phyloP scores from a whole-genome alignment of 1,284 basidiomycete genomes.

The Caloboletus inedulis region DNA sequence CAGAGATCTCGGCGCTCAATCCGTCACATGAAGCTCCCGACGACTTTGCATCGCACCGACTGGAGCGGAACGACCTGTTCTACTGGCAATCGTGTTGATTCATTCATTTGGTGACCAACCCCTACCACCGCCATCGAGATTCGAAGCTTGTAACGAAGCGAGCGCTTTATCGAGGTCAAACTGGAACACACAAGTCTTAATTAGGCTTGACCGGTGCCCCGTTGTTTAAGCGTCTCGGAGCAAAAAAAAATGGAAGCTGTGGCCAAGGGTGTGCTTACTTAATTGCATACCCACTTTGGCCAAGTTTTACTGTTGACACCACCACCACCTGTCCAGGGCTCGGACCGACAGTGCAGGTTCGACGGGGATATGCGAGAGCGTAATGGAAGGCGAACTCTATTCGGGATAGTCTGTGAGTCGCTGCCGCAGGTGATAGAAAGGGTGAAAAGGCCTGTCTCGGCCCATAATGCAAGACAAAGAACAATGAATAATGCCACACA shows the following conservation, averaged over 20 bases:
- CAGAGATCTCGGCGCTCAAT: slow-evolving; percentile 16
- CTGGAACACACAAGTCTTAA: slow-evolving; percentile 13
- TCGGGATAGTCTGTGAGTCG: slow-evolving; percentile 3
- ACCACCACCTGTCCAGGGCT: slow-evolving; percentile 9
- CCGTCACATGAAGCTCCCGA: slow-evolving; percentile 7
- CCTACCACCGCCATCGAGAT: slow-evolving; percentile 22
- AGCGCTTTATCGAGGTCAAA: slow-evolving; percentile 8
- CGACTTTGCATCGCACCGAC: slow-evolving; percentile 25
- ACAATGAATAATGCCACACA: background rate
- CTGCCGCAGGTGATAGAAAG: background rate
- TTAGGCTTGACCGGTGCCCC: slow-evolving; percentile 14
- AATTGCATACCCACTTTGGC: slow-evolving; percentile 24
- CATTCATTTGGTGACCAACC: slow-evolving; percentile 22
- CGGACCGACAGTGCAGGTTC: slow-evolving; percentile 21
- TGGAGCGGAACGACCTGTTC: slow-evolving; percentile 19
- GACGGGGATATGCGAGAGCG: slow-evolving; percentile 21
- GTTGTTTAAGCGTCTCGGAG: slow-evolving; percentile 26
- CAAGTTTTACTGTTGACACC: slow-evolving; percentile 11
- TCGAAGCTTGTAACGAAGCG: slow-evolving; percentile 23
- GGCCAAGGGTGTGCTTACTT: slow-evolving; percentile 14
- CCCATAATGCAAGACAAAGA: slow-evolving; percentile 5
- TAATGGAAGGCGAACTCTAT: slow-evolving; percentile 5
- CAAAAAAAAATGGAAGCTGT: slow-evolving; percentile 31
- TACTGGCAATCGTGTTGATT: slow-evolving; percentile 17
- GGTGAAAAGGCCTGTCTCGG: slow-evolving; percentile 11